Evolutionary conservation across 345 rosid species (phyloP), one percentile per base, ranked within the genome.

Genomic region (Citrus maxima): DNA sequence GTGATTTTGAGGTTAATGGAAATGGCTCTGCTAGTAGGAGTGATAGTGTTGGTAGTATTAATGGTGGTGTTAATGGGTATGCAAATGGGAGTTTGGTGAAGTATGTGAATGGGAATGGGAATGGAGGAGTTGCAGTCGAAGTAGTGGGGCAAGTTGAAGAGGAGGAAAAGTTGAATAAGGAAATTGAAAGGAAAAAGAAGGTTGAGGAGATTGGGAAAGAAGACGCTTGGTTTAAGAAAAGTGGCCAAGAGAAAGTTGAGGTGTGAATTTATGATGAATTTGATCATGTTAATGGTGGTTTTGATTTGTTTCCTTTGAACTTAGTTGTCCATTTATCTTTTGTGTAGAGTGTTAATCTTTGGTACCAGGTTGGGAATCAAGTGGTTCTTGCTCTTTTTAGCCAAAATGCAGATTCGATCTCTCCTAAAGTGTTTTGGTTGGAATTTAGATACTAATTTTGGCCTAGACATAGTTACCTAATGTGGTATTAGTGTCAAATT

Each of bases 181-280:
- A 95, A 82, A 94, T 85, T 75, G 88, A 79, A 63, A 89, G 98
- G 92, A 87, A 89, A 87, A 94, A 85, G 90, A 89, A 97, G 78
- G 89, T 96, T 16, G 99, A 96, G 82, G 97, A 94, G 78, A 93
- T 96, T 35, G 99, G 99, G 77, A 90, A 91, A 84, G 99, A 96
- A 70, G 97, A 92, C 21, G 97, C 97, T 38, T 96, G 99, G 99
- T 96, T 96, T 85, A 94, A 90, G 84, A 79, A 76, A 25, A 86
- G 38, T 14, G 81, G 82, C 24, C 86, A 81, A 40, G 83, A 51
- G 19, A 75, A 82, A 40, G 85, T 82, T 49, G 91, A 93, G 97
- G 98, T 95, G 81, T 60, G n/a, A 19, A 0, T 32, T 3, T 55
- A 18, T 67, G 12, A 66, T 51, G 12, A 12, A 25, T 24, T 74